Evolutionary conservation across 306 rosid genomes (phyloP).

Genomic region (Boehmeria nivea): DNA sequence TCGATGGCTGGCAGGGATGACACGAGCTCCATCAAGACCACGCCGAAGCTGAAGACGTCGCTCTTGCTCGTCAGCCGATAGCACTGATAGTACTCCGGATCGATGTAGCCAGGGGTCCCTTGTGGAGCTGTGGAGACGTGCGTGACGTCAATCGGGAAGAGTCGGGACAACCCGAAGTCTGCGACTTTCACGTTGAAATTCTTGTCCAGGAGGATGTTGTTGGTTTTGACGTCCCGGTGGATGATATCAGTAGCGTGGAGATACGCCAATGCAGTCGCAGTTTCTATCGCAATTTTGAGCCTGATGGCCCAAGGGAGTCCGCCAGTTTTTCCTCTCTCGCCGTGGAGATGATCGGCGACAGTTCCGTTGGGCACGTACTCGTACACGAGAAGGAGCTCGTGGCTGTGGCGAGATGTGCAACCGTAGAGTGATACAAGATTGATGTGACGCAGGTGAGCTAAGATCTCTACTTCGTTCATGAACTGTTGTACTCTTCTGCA

Average conservation of each 20-base stretch:
- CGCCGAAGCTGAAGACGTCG: constrained; percentile 89
- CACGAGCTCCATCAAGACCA: constrained; percentile 66
- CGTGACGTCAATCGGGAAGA: constrained; percentile 55
- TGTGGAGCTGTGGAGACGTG: constrained; percentile 87
- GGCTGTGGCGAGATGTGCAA: constrained; percentile 76
- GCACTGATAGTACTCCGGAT: constrained; percentile 76
- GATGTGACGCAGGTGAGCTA: constrained; percentile 47
- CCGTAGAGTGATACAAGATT: constrained; percentile 79
- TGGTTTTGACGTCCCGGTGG: constrained; percentile 83
- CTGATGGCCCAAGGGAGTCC: constrained; percentile 49
- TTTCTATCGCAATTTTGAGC: constrained; percentile 67
- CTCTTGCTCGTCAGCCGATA: constrained; percentile 70
- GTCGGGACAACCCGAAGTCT: constrained; percentile 84
- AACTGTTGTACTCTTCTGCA: constrained; percentile 76
- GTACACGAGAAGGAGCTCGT: constrained; percentile 79
- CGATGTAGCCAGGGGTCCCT: constrained; percentile 95
- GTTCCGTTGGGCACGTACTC: constrained; percentile 82
- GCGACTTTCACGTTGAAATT: constrained; percentile 70
- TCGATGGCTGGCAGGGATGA: constrained; percentile 88
- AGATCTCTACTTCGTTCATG: constrained; percentile 61
- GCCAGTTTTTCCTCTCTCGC: constrained; percentile 40
- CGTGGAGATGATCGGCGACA: constrained; percentile 80
- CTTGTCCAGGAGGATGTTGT: constrained; percentile 66
- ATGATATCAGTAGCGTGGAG: constrained; percentile 71
- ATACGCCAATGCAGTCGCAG: constrained; percentile 66